phyloP scores from a whole-genome alignment of 2,329 filamentous ascomycete species.

The Phoma sp. region DNA sequence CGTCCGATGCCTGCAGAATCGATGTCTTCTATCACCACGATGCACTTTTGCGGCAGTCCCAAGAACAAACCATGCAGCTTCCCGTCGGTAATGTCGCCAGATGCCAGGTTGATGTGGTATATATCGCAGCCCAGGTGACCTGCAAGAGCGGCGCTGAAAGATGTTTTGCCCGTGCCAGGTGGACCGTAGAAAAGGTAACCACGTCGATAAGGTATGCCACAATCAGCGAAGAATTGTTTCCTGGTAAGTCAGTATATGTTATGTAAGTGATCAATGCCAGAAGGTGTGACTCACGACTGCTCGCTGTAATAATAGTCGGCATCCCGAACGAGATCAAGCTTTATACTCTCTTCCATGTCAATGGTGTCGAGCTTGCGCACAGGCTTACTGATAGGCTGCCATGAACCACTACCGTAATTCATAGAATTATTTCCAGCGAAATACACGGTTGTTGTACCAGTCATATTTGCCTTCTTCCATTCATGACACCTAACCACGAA shows the following conservation, averaged over 20 bases:
- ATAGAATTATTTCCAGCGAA: constrained; percentile 26
- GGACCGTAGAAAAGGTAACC: constrained; percentile 51
- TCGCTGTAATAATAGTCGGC: constrained; percentile 47
- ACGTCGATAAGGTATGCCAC: constrained; percentile 42
- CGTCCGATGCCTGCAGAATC: constrained; percentile 44
- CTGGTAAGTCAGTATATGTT: not conserved
- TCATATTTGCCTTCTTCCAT: constrained; percentile 27
- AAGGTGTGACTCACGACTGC: constrained; percentile 19
- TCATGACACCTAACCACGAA: constrained; percentile 34
- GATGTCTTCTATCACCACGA: constrained; percentile 52
- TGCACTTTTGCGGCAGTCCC: constrained; percentile 43
- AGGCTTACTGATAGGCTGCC: constrained; percentile 34
- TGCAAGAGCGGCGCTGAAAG: constrained; percentile 47
- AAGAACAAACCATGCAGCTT: constrained; percentile 40
- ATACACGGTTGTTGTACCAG: constrained; percentile 34
- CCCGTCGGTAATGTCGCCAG: constrained; percentile 35
- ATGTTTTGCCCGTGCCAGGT: constrained; percentile 51
- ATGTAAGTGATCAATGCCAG: not conserved
- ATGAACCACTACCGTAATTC: constrained; percentile 18
- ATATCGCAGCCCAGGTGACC: constrained; percentile 48
- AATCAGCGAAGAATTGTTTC: constrained; percentile 42
- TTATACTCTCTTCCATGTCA: constrained; percentile 38
- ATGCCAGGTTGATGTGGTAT: constrained; percentile 46
- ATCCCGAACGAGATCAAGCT: constrained; percentile 42
- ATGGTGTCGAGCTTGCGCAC: constrained; percentile 38